Percentiles rank a stretch among this genome's conserved stretches.
These are phyloP conservation scores for Pestalotiopsis sp. DNA, from an alignment of 2,329 filamentous ascomycete species.

Conservation along the genomic window DNA sequence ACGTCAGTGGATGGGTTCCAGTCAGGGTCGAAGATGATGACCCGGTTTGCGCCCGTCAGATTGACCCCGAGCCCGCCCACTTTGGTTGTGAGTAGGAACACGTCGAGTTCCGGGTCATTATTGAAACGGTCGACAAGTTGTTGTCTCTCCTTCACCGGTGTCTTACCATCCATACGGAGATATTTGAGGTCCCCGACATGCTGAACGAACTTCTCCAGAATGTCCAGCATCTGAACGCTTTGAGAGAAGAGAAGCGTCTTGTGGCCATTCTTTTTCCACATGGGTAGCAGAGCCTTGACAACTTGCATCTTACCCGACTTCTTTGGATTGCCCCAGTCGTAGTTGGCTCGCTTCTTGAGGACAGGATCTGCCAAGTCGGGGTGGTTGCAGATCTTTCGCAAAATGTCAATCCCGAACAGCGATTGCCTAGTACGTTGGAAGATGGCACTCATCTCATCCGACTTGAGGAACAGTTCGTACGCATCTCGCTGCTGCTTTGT, in stretches of 20 bases:
- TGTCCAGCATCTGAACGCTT: conserved; percentile 92
- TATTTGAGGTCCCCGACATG: conserved; percentile 72
- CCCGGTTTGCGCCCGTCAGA: conserved; percentile 89
- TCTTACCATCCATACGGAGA: conserved; percentile 91
- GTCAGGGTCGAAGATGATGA: conserved; percentile 98
- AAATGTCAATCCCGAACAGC: conserved; percentile 85
- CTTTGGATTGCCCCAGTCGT: conserved; percentile 75
- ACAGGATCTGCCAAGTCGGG: conserved; percentile 79
- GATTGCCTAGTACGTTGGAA: conserved; percentile 75
- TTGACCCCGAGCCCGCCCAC: conserved; percentile 95
- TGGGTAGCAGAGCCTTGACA: conserved; percentile 80
- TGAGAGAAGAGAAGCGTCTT: conserved; percentile 94
- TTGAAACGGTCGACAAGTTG: conserved; percentile 93
- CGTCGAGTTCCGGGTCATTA: conserved; percentile 73
- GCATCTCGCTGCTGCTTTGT: conserved; percentile 77
- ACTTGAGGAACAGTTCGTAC: conserved; percentile 81
- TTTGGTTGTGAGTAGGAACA: conserved; percentile 94
- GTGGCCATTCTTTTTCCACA: conserved; percentile 89
- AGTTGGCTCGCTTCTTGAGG: conserved; percentile 59
- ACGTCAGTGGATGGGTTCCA: conserved; percentile 98
- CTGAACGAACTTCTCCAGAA: conserved; percentile 80
- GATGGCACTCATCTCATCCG: conserved; percentile 85
- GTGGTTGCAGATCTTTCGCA: conserved; percentile 97
- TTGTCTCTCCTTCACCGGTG: conserved; percentile 86
- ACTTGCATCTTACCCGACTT: conserved; percentile 97